Evolutionary conservation across 805 yeast genomes (phyloP), one percentile per base, ranked within the genome.

Genomic region (Sugiyamaella valdiviana): DNA sequence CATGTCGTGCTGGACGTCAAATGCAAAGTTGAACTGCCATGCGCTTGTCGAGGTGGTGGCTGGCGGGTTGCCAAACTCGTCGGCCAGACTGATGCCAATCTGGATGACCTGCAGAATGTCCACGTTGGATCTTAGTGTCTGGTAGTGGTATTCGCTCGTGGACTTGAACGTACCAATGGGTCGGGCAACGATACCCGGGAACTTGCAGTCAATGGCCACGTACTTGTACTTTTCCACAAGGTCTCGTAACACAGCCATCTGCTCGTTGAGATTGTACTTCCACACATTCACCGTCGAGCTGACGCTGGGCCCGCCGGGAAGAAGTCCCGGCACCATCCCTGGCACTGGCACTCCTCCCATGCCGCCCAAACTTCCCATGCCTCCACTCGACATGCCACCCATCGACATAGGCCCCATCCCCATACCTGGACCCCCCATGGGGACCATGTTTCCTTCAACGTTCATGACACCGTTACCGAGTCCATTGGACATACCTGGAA

Each of bases 21-120:
- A 93, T 56, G 76, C 73, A 70, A 93, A 89, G 66, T 93, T 93
- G 70, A 93, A 90, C 64, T 91, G 97, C 96, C 97, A 93, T n/a
- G 96, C 87, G 3, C 84, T 78, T 29, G 82, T 77, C 19, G 75
- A 74, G 54, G 71, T 71, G 55, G 80, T 84, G 10, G 32, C 32
- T 1, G 90, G 90, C 49, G 78, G 79, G 50, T 77, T 79, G 12
- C 91, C 93, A 46, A 73, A 73, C 39, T 73, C 71, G 62, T 85
- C 93, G 48, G 86, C 73, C 20, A 88, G 66, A 0, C 95, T 81
- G 38, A 88, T 71, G 21, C 95, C 95, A 47, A 93, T 76, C 67
- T 93, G 99, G 48, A 93, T 82, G 50, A 93, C 78, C 58, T 83
- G 82, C 56, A 90, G 68, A 48, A 93, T 73, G 65, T 93, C 99